A percentile compares a stretch with the other conserved stretches of the same genome.
Conservation (phyloP, 306 rosid species). For the Cotoneaster glaucophyllus region DNA sequence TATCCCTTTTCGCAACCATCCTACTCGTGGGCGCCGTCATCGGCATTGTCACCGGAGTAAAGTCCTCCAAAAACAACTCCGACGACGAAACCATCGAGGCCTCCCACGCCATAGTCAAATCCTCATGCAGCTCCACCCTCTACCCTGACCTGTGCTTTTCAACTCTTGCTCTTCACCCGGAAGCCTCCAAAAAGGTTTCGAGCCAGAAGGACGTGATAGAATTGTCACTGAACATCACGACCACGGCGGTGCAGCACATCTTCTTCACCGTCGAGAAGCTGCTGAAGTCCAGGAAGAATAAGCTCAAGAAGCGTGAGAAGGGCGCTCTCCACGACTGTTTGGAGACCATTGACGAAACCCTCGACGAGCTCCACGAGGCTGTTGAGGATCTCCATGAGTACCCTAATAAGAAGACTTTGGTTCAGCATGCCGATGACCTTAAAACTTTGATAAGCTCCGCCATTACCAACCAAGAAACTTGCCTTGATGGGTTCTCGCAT, state of each 20-base stretch:
- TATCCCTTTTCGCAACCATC: slow-evolving; percentile 31
- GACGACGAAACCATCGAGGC: neutral
- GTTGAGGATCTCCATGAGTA: slow-evolving; percentile 31
- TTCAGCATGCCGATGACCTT: slow-evolving; percentile 61
- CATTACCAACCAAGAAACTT: slow-evolving; percentile 79
- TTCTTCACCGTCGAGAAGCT: slow-evolving; percentile 38
- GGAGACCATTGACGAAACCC: slow-evolving; percentile 54
- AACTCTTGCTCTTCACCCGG: slow-evolving; percentile 32
- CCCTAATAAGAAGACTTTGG: slow-evolving; percentile 41
- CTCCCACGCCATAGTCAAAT: slow-evolving; percentile 46
- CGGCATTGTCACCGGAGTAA: slow-evolving; percentile 43
- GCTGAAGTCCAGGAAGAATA: neutral
- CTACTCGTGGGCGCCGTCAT: slow-evolving; percentile 29
- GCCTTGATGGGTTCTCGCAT: slow-evolving; percentile 82
- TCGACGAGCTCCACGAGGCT: slow-evolving; percentile 49
- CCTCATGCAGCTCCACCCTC: slow-evolving; percentile 54
- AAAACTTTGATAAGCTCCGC: slow-evolving; percentile 66
- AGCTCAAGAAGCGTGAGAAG: slow-evolving; percentile 45
- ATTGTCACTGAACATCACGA: slow-evolving; percentile 38
- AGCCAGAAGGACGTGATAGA: slow-evolving; percentile 44
- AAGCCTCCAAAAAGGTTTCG: slow-evolving; percentile 19
- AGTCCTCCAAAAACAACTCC: slow-evolving; percentile 11
- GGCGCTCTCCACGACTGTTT: slow-evolving; percentile 64
- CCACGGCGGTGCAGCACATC: slow-evolving; percentile 38
- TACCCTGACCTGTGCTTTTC: slow-evolving; percentile 75